Evolutionary conservation across 345 rosid genomes (phyloP), one percentile per base, ranked within the genome.

Genomic region (Moringa oleifera): DNA sequence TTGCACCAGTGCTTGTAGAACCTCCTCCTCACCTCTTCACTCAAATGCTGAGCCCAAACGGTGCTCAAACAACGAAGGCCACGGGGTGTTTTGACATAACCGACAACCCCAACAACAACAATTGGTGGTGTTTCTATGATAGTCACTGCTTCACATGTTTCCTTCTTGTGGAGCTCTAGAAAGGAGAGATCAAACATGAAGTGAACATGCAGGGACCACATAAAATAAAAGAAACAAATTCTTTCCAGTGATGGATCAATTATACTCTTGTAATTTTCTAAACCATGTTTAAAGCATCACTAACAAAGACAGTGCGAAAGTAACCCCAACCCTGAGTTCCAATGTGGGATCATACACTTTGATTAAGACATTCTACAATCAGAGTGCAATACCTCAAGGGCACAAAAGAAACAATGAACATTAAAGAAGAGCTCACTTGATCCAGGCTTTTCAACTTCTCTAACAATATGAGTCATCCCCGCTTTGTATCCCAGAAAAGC

Each of bases 401-500:
- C 2, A 51, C 7, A 5, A 7, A 50, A 0, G 23, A 25, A 18
- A 2, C 22, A n/a, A n/a, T n/a, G n/a, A n/a, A 17, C 11, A 2
- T n/a, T 36, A 21, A 4, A 25, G 16, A 64, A 23, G 37, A 21
- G 50, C 88, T 28, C 31, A 86, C 92, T 92, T 68, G 98, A 89
- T 64, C 98, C 98, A 53, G 96, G 98, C 23, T 90, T 93, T 20
- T 90, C 98, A 0, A 93, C 98, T 6, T 93, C 97, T 71, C 98
- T 81, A 17, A 93, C 95, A 72, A 93, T 84, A 64, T 93, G 98
- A 22, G 96, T 93, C 96, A 93, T 93, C 31, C 98, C 97, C 65
- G 98, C 96, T 77, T 93, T 93, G 63, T 90, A 90, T 17, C 96
- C 97, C 73, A 90, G 33, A 57, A 93, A 93, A 16, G 98, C 87